Conservation (phyloP, 2,329 filamentous ascomycete genomes). For the Aspergillus vadensis region DNA sequence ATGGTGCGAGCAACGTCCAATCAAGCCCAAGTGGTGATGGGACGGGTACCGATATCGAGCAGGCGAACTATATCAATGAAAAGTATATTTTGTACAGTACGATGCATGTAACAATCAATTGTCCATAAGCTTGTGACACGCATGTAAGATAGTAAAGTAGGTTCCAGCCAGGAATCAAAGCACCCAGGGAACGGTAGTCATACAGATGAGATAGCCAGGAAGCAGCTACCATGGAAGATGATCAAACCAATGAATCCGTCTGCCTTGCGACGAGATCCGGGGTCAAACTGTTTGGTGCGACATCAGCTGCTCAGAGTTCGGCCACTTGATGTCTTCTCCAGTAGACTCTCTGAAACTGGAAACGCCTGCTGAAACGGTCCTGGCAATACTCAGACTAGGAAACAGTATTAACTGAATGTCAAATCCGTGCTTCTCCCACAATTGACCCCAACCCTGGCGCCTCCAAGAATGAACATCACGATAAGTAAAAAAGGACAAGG, state of each 20-base stretch:
- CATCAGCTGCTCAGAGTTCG: not conserved
- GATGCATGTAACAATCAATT: not conserved
- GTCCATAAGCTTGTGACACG: not conserved
- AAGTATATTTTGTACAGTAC: constrained; percentile 10
- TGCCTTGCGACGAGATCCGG: too few relatives aligned
- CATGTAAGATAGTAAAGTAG: not conserved
- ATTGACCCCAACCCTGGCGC: not conserved
- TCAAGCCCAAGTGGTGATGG: constrained; percentile 13
- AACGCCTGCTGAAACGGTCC: too few relatives aligned
- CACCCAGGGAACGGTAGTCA: too few relatives aligned
- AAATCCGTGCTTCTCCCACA: too few relatives aligned
- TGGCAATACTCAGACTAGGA: too few relatives aligned
- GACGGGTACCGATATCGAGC: not conserved
- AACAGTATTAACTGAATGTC: too few relatives aligned
- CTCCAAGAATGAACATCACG: not conserved
- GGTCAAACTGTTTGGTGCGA: not conserved
- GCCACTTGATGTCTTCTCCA: too few relatives aligned
- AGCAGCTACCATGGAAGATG: too few relatives aligned
- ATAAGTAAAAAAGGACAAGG: not conserved
- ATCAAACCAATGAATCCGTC: too few relatives aligned
- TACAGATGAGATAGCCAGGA: too few relatives aligned
- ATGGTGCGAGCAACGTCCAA: constrained; percentile 59
- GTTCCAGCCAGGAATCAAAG: not conserved
- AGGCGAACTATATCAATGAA: not conserved
- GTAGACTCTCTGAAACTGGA: too few relatives aligned